A percentile compares a stretch with the other conserved stretches of the same genome.
Conservation (phyloP, 148 eudicot genomes). For the Dysphania ambrosioides region DNA sequence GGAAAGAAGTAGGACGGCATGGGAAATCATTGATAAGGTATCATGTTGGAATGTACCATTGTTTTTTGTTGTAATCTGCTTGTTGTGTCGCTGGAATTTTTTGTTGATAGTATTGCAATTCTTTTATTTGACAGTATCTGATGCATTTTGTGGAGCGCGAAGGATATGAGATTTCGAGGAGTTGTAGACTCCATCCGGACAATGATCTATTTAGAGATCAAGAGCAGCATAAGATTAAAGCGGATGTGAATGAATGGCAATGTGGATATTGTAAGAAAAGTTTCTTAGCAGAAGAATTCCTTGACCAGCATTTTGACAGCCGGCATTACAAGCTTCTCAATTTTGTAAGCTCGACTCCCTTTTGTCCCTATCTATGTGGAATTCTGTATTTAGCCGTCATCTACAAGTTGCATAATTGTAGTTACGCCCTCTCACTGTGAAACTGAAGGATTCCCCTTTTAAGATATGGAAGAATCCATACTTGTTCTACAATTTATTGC, state of each 20-base stretch:
- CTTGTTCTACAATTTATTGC: background rate
- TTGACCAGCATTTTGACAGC: slow-evolving; percentile 80
- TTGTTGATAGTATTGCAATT: background rate
- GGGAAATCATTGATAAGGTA: slow-evolving; percentile 74
- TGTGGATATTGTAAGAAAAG: slow-evolving; percentile 91
- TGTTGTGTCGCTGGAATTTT: background rate
- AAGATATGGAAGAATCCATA: background rate
- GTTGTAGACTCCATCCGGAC: slow-evolving; percentile 75
- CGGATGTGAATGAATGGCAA: slow-evolving; percentile 74
- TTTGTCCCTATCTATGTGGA: background rate
- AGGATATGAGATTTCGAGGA: slow-evolving; percentile 51
- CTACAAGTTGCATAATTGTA: background rate
- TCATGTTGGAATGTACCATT: background rate
- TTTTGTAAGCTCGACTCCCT: slow-evolving; percentile 43
- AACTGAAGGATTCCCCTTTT: background rate
- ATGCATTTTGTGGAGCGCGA: slow-evolving; percentile 86
- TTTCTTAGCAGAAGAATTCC: slow-evolving; percentile 62
- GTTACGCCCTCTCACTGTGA: background rate
- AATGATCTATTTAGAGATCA: slow-evolving; percentile 86
- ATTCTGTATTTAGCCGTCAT: too few relatives aligned
- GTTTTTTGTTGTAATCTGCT: background rate
- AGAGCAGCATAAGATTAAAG: slow-evolving; percentile 74
- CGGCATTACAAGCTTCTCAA: slow-evolving; percentile 73
- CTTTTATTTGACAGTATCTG: slow-evolving; percentile 56
- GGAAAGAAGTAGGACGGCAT: slow-evolving; percentile 77